Evolutionary conservation across 768 basidiomycete genomes (phyloP).

Genomic region (Glaciozyma antarctica): DNA sequence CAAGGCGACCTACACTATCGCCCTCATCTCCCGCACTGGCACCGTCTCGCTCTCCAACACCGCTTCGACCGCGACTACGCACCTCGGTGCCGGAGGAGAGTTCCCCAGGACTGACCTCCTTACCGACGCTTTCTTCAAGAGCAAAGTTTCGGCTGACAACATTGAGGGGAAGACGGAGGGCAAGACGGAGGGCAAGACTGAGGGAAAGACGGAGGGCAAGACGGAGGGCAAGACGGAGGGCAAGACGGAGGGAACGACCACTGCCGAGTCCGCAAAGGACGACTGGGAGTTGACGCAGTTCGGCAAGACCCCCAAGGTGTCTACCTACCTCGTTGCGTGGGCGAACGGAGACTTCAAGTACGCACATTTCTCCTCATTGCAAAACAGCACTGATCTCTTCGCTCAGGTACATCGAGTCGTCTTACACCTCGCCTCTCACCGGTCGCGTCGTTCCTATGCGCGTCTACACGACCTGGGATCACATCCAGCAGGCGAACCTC

Average conservation of each 20-base stretch:
- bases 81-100: slow-evolving; percentile 35
- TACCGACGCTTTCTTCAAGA: slow-evolving; percentile 35
- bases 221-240: slow-evolving; percentile 38
- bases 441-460: slow-evolving; percentile 71
- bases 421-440: slow-evolving; percentile 67
- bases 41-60: slow-evolving; percentile 81
- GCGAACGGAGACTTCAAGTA: slow-evolving; percentile 54
- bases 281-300: slow-evolving; percentile 78
- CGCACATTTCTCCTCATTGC: not conserved
- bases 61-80: slow-evolving; percentile 58
- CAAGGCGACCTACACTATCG: slow-evolving; percentile 61
- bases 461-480: slow-evolving; percentile 72
- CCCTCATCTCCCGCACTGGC: slow-evolving; percentile 52
- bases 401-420: slow-evolving; percentile 53
- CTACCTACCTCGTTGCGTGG: slow-evolving; percentile 35
- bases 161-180: slow-evolving; percentile 30
- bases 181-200: slow-evolving; percentile 27
- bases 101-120: slow-evolving; percentile 28
- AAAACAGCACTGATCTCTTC: not conserved
- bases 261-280: slow-evolving; percentile 38
- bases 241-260: slow-evolving; percentile 8
- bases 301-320: slow-evolving; percentile 55
- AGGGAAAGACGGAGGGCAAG: slow-evolving; percentile 37
- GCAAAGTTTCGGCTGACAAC: slow-evolving; percentile 16
- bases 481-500: slow-evolving; percentile 71